These are phyloP conservation scores for Fistulifera pelliculosa DNA, from an alignment of 108 stramenopile species.

Conservation along the genomic window DNA sequence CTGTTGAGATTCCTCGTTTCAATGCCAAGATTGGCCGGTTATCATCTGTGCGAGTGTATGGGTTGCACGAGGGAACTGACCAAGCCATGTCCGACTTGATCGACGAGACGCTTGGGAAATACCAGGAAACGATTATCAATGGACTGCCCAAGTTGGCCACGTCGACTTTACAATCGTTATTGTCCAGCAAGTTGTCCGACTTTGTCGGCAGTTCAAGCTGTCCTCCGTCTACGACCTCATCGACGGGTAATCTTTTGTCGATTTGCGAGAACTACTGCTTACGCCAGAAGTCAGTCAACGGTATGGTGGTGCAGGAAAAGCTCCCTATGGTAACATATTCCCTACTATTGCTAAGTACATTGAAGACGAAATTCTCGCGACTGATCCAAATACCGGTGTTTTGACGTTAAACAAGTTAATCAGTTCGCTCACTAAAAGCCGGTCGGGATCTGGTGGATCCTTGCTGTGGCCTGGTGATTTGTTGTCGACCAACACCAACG, in stretches of 20 bases:
- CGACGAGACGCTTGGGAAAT: not conserved
- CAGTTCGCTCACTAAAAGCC: conserved; percentile 30
- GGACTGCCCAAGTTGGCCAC: not conserved
- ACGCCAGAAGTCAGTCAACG: conserved; percentile 13
- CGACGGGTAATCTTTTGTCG: conserved; percentile 14
- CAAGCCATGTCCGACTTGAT: not conserved
- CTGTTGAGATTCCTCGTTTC: conserved; percentile 24
- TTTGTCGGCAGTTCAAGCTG: not conserved
- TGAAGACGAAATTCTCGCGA: conserved; percentile 32
- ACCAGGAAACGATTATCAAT: not conserved
- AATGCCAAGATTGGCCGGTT: conserved; percentile 12
- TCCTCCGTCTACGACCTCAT: not conserved
- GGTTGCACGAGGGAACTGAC: not conserved
- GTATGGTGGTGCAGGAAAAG: conserved; percentile 32
- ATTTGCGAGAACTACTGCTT: conserved; percentile 57
- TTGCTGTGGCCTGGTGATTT: conserved; percentile 15
- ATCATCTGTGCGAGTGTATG: not conserved
- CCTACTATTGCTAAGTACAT: conserved; percentile 22
- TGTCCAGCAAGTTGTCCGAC: not conserved
- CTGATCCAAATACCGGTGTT: conserved; percentile 34
- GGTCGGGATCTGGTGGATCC: conserved; percentile 39
- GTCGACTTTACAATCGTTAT: not conserved
- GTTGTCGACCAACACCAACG: conserved; percentile 18
- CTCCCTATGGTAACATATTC: conserved; percentile 50
- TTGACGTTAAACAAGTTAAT: conserved; percentile 47